Percentiles rank a stretch among this genome's conserved stretches.
Evolutionary conservation across 225 moss, liverwort and hornwort genomes (phyloP).

Genomic region (Physcomitrium patens): DNA sequence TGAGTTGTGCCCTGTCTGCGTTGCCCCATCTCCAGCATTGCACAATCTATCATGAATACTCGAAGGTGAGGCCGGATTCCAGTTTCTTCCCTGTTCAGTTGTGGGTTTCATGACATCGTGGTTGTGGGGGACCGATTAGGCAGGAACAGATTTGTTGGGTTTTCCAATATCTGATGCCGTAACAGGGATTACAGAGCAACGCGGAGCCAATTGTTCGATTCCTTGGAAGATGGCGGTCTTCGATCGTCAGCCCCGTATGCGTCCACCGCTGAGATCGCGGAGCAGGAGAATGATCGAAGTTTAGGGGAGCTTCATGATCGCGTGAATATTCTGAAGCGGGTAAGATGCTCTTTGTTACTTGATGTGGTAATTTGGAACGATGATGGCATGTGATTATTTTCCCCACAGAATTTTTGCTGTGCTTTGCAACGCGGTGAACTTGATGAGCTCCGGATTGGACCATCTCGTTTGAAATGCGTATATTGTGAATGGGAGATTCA

Average conservation of each 20-base stretch:
- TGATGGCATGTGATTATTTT: background rate
- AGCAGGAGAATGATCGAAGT: constrained; percentile 49
- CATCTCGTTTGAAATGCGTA: background rate
- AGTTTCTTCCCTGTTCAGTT: background rate
- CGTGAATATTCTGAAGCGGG: constrained; percentile 41
- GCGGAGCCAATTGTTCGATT: constrained; percentile 39
- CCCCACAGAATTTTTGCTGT: background rate
- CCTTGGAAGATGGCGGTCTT: constrained; percentile 37
- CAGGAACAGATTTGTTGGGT: background rate
- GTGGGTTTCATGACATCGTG: background rate
- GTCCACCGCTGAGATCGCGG: constrained; percentile 39
- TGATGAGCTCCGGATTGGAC: too few relatives aligned
- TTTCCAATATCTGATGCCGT: background rate
- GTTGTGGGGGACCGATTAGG: background rate
- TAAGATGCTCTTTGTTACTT: constrained; percentile 3
- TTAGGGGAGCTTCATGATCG: constrained; percentile 44
- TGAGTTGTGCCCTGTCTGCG: too few relatives aligned
- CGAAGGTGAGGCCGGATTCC: background rate
- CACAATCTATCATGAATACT: constrained; percentile 26
- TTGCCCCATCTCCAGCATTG: background rate
- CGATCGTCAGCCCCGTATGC: constrained; percentile 38
- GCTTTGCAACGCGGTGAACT: background rate
- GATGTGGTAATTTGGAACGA: background rate
- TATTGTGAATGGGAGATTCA: background rate
- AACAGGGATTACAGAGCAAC: constrained; percentile 36